Percentiles rank a stretch among this genome's conserved stretches.
phyloP scores from a whole-genome alignment of 352 stramenopile species.

The Blastocystis sp. region DNA sequence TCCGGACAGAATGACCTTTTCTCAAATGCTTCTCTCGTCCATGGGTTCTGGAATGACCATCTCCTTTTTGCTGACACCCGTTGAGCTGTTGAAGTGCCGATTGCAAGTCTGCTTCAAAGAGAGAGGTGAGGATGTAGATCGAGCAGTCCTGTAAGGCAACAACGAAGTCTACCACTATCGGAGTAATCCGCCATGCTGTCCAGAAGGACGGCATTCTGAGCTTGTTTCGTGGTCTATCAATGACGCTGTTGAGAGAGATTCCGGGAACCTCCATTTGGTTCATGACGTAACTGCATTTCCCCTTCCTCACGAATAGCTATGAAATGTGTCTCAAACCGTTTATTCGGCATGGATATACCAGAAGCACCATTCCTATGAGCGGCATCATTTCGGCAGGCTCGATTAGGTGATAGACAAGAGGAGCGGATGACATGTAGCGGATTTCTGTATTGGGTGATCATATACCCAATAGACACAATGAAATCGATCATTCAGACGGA shows the following conservation, averaged over 20 bases:
- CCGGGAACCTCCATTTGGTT: constrained; percentile 50
- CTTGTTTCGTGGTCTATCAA: constrained; percentile 21
- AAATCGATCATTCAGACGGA: constrained; percentile 67
- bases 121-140: not conserved
- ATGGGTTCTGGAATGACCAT: constrained; percentile 54
- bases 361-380: not conserved
- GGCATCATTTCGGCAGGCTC: constrained; percentile 25
- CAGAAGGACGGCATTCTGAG: constrained; percentile 1
- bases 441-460: constrained; percentile 26
- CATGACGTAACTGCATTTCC: not conserved
- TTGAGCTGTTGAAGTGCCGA: constrained; percentile 55
- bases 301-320: not conserved
- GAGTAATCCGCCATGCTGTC: constrained; percentile 45
- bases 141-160: constrained; percentile 14
- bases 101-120: not conserved
- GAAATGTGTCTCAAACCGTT: constrained; percentile 20
- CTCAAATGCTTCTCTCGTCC: constrained; percentile 33
- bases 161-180: constrained; percentile 22
- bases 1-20: constrained; percentile 24
- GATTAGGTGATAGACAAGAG: constrained; percentile 5
- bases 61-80: constrained; percentile 51
- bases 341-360: not conserved
- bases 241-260: constrained; percentile 48
- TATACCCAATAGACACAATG: constrained; percentile 65
- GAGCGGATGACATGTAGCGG: constrained; percentile 1